A percentile compares a stretch with the other conserved stretches of the same genome.
phyloP scores from a whole-genome alignment of 257 asterid genomes.

The Nicotiana noctiflora region DNA sequence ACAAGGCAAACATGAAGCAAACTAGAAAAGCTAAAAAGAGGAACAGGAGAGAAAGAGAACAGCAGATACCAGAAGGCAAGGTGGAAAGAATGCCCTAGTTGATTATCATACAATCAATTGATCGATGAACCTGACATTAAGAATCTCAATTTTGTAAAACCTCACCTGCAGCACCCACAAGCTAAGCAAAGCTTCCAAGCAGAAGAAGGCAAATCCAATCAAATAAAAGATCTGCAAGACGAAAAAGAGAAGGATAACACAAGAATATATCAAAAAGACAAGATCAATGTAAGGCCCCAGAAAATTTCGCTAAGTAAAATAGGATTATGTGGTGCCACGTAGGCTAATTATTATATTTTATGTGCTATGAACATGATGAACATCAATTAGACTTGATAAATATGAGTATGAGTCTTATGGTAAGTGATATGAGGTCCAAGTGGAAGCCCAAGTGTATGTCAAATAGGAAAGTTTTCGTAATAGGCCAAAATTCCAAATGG shows the following conservation, averaged over 20 bases:
- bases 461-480: too few relatives aligned
- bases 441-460: too few relatives aligned
- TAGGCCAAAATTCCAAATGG: too few relatives aligned
- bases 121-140: neutral
- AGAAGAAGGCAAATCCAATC: conserved; percentile 79
- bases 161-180: conserved; percentile 95
- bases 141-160: conserved; percentile 10
- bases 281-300: too few relatives aligned
- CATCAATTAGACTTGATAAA: too few relatives aligned
- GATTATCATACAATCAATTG: neutral
- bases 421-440: too few relatives aligned
- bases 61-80: conserved; percentile 1
- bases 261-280: neutral
- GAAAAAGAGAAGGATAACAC: neutral
- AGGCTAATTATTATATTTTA: too few relatives aligned
- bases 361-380: too few relatives aligned
- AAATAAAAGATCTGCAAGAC: conserved; percentile 74
- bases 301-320: too few relatives aligned
- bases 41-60: neutral
- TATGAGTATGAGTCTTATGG: too few relatives aligned
- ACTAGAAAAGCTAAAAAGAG: neutral
- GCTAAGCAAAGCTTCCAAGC: conserved; percentile 80
- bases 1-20: neutral
- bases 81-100: neutral
- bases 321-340: too few relatives aligned